Conservation (phyloP, 2,329 filamentous ascomycete species). For the Knoxdaviesia proteae region DNA sequence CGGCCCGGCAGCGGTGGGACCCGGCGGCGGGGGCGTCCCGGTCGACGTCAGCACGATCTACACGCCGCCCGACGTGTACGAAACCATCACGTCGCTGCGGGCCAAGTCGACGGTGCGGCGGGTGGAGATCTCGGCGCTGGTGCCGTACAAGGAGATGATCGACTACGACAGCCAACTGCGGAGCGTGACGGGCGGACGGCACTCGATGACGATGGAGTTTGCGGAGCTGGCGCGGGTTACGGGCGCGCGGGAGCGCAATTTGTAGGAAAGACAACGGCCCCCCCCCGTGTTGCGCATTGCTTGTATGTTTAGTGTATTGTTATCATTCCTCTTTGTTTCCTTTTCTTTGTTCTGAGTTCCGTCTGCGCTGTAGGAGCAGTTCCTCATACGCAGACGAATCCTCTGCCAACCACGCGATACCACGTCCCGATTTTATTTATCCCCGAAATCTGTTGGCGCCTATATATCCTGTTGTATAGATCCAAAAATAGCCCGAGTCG, state of each 20-base stretch:
- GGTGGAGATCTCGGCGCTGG: conserved; percentile 58
- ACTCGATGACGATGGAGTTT: conserved; percentile 36
- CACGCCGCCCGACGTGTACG: conserved; percentile 68
- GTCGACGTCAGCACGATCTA: conserved; percentile 66
- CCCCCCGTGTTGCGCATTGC: no score
- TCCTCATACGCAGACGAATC: no score
- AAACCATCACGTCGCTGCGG: conserved; percentile 34
- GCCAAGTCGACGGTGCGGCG: conserved; percentile 26
- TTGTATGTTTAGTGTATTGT: no score
- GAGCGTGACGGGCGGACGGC: conserved; percentile 68
- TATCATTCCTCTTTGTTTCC: no score
- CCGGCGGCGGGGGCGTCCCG: conserved; percentile 10
- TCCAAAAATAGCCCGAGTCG: no score
- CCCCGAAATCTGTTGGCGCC: no score
- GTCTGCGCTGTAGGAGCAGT: no score
- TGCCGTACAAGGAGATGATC: conserved; percentile 92
- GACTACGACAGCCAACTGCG: conserved; percentile 79
- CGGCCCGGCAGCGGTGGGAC: conserved; percentile 2
- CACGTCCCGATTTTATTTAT: no score
- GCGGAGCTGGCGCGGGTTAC: conserved; percentile 35
- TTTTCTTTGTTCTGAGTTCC: no score
- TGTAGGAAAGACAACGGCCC: no score
- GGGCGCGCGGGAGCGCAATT: conserved; percentile 16
- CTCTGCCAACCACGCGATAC: no score
- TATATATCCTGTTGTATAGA: no score